Base-by-base conservation (phyloP, 1,139 yeast species). In the Debaryomycetaceae sp. region DNA sequence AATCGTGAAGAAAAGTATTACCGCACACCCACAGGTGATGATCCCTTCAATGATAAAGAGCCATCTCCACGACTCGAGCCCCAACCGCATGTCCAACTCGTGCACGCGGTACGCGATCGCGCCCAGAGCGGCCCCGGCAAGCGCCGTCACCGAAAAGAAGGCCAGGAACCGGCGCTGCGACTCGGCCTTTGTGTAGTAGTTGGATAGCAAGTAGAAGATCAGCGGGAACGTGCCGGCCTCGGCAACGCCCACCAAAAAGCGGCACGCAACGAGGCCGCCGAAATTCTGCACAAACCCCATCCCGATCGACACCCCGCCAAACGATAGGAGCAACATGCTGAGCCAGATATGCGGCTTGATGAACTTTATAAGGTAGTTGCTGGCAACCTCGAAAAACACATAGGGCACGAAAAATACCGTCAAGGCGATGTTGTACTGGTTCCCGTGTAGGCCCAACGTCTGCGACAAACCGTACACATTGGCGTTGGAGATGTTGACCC, bases 171-270 rank as follows among this genome's bases (percentile, higher is more conserved):
- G 57, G 45, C 74, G 68, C 49, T 77, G 86, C 12, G 82, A 71
- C 50, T 79, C 87, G 12, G 52, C 55, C 32, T 76, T 63, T 22
- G 76, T 59, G 50, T 70, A 70, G 36, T 62, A 70, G 36, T 67
- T 63, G 22, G 81, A 60, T 39, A 78, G 58, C 32, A 78, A 62
- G 47, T 78, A 78, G 48, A 79, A 77, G 40, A 80, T 71, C 13
- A 82, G 77, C 2, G 86, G 85, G 57, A 78, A 78, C 41, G 79
- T 70, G 27, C 83, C 78, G 27, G 78, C 67, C 51, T 78, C 87
- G 33, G 73, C 63, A 29, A 74, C 45, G 36, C 87, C 87, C 19
- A 77, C 61, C 28, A 77, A 55, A 37, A 77, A 66, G 35, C 87
- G 67, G 33, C 81, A 71, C 5, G 70, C 73, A 22, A 73, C 62